A percentile compares a stretch with the other conserved stretches of the same genome.
phyloP scores from a whole-genome alignment of 2,329 filamentous ascomycete genomes.

The Pseudocercospora eumusae region DNA sequence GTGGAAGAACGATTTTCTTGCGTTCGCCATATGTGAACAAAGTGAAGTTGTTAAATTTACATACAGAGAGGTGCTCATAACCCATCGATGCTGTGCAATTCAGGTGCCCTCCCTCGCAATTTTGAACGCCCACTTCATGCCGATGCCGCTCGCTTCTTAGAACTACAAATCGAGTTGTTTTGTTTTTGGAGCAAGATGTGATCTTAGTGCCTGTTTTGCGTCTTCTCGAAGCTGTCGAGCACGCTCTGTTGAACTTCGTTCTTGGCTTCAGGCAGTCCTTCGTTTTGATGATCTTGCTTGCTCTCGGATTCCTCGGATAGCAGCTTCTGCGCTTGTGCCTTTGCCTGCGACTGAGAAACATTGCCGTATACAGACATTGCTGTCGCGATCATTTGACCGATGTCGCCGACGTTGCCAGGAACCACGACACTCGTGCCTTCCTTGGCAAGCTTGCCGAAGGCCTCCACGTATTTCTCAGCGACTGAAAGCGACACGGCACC shows the following conservation, averaged over 20 bases:
- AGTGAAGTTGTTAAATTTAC: slow-evolving; percentile 5
- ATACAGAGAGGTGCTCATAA: neutral
- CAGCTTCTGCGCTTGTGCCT: slow-evolving; percentile 60
- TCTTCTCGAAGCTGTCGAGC: slow-evolving; percentile 44
- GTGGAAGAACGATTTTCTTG: too few species aligned
- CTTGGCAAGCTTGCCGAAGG: slow-evolving; percentile 87
- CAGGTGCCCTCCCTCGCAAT: neutral
- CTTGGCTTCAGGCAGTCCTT: slow-evolving; percentile 24
- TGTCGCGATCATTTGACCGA: slow-evolving; percentile 94
- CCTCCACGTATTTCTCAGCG: slow-evolving; percentile 97
- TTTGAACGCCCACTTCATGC: slow-evolving; percentile 9
- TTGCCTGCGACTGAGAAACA: slow-evolving; percentile 77
- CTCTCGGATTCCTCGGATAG: slow-evolving; percentile 20
- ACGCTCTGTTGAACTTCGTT: slow-evolving; percentile 43
- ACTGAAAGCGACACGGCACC: slow-evolving; percentile 83
- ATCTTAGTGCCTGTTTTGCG: slow-evolving; percentile 40
- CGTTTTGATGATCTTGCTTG: slow-evolving; percentile 8
- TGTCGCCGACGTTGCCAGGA: slow-evolving; percentile 94
- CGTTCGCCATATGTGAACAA: neutral
- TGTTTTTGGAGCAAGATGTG: neutral
- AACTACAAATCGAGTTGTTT: slow-evolving; percentile 2
- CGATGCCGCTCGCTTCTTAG: slow-evolving; percentile 8
- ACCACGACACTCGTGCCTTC: slow-evolving; percentile 95
- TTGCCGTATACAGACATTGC: slow-evolving; percentile 95
- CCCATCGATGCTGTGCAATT: slow-evolving; percentile 7